Percentiles rank a stretch among this genome's conserved stretches.
These are phyloP conservation scores for Barnettozyma siamensis DNA, from an alignment of 805 yeast species.

Conservation along the genomic window DNA sequence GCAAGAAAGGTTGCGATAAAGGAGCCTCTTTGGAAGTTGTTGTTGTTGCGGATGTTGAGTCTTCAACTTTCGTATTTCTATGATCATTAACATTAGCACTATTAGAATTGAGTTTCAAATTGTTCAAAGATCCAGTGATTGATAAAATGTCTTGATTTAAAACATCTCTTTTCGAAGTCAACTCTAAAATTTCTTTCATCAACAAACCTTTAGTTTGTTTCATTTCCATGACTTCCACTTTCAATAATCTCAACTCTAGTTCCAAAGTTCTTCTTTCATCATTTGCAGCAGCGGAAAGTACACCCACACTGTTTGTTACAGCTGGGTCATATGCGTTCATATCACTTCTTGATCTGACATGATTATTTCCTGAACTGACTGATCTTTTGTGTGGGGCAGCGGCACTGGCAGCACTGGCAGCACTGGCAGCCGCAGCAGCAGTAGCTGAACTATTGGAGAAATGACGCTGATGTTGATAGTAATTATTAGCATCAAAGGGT, in stretches of 20 bases:
- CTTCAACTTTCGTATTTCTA: neutral
- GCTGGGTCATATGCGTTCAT: neutral
- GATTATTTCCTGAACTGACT: constrained; percentile 1
- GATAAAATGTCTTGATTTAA: constrained; percentile 41
- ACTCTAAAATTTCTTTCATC: constrained; percentile 43
- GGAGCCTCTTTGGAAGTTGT: neutral
- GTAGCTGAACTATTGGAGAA: constrained; percentile 2
- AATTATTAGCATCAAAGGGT: constrained; percentile 13
- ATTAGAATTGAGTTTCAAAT: constrained; percentile 7
- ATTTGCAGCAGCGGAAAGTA: constrained; percentile 3
- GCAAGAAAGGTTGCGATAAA: too few species aligned
- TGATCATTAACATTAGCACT: too few species aligned
- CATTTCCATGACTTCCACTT: constrained; percentile 35
- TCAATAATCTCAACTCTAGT: constrained; percentile 35
- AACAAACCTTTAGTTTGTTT: constrained; percentile 39
- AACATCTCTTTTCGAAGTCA: constrained; percentile 41
- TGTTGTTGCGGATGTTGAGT: neutral
- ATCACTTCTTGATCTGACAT: constrained; percentile 8
- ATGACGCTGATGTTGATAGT: constrained; percentile 5
- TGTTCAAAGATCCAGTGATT: constrained; percentile 25
- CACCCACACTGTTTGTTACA: neutral
- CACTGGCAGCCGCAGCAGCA: neutral
- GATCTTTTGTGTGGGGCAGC: constrained; percentile 1
- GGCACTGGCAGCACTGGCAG: neutral
- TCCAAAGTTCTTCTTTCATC: constrained; percentile 23